Base-by-base conservation (phyloP, 164 flowering plant genomes). In the Sedum album region DNA sequence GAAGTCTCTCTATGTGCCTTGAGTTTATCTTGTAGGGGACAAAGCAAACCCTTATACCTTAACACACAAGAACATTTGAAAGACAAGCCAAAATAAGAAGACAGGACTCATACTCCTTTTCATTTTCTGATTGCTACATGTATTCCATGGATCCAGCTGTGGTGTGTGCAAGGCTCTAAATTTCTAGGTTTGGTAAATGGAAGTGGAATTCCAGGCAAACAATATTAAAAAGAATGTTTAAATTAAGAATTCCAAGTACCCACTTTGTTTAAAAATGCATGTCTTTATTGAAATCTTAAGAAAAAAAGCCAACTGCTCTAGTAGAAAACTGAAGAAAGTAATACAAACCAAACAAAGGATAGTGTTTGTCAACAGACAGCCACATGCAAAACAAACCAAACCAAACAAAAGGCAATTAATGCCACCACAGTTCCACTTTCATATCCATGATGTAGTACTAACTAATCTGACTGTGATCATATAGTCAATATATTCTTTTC, bases 1-100 rank as follows among this genome's bases (percentile, higher is more conserved):
- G 5, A 46, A 46, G 51, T 46, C n/a, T 17, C 38, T 35, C 38
- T 35, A 3, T 35, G 51, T 48, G 48, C 17, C 74, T 90, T 88
- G 74, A 88, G 85, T 18, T 42, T 42, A 17, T 42, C 18, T 10
- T 51, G 26, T n/a, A 51, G 26, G 26, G 57, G 57, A 51, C 57
- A 25, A 51, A 51, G 26, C 26, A 48, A 14, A 42, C 89, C n/a
- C 4, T 4, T 20, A 21, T 21, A 51, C 57, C 25, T 20, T 4
- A 6, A 8, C 26, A 23, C 17, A 53, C 28, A 8, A 13, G 0
- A 53, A 23, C 60, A 44, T 44, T 44, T 44, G 17, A 18, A 21
- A 17, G 14, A 28, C 28, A 53, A 9, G 30, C 15, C 1, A 1
- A 23, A 23, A 53, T 13, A 53, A 7, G 60, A 23, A 21, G 28